Percentiles rank a stretch among this genome's conserved stretches.
Evolutionary conservation across 495 filamentous ascomycete species (phyloP).

Genomic region (Hypomontagnella monticulosa): DNA sequence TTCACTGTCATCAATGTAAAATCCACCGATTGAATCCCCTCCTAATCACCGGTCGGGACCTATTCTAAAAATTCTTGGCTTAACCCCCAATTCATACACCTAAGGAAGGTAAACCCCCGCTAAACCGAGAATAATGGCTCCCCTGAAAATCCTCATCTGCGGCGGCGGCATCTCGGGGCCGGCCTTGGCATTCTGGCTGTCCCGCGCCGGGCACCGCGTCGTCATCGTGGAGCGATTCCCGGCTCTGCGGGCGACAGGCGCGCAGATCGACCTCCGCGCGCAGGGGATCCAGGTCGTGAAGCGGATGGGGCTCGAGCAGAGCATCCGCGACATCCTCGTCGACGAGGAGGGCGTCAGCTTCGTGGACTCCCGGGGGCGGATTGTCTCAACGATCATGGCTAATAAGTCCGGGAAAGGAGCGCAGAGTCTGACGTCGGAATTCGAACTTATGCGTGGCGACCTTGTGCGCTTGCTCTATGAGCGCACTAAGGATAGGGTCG

Average conservation of each 20-base stretch:
- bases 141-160: slow-evolving; percentile 45
- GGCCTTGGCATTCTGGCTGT: slow-evolving; percentile 62
- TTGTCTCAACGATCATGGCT: slow-evolving; percentile 53
- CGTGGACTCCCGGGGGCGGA: slow-evolving; percentile 50
- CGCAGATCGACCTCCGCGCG: slow-evolving; percentile 63
- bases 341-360: slow-evolving; percentile 58
- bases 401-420: slow-evolving; percentile 51
- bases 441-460: slow-evolving; percentile 66
- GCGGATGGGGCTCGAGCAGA: slow-evolving; percentile 61
- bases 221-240: slow-evolving; percentile 64
- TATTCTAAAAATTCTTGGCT: not conserved
- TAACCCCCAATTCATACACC: not conserved
- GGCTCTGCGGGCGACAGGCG: slow-evolving; percentile 56
- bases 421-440: slow-evolving; percentile 62
- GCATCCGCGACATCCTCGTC: slow-evolving; percentile 51
- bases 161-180: slow-evolving; percentile 55
- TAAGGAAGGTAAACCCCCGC: not conserved
- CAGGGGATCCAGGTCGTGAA: slow-evolving; percentile 59
- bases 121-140: slow-evolving; percentile 19
- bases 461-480: slow-evolving; percentile 59
- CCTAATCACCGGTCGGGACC: not conserved
- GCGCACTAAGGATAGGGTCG: slow-evolving; percentile 53
- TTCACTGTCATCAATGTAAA: too few species aligned
- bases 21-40: too few species aligned
- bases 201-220: slow-evolving; percentile 58